Percentiles rank a stretch among this genome's conserved stretches.
Evolutionary conservation across 768 basidiomycete genomes (phyloP).

Genomic region (Coprinopsis marcescibilis): DNA sequence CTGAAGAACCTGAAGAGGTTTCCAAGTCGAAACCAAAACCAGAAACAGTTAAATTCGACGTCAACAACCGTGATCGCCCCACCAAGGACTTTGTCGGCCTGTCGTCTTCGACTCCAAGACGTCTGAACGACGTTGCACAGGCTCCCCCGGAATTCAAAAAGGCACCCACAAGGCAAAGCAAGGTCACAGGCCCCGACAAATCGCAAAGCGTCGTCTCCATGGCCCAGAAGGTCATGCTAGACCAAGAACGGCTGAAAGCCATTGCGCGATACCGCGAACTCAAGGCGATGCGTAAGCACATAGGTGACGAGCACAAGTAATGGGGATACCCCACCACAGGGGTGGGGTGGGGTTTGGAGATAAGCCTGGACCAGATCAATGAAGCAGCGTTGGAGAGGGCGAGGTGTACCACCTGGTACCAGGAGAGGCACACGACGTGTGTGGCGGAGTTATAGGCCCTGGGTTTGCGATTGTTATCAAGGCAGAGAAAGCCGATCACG

Average conservation of each 20-base stretch:
- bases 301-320: background rate
- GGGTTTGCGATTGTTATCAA: too few relatives aligned
- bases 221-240: slow-evolving; percentile 75
- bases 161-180: slow-evolving; percentile 41
- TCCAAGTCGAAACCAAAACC: slow-evolving; percentile 6
- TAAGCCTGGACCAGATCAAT: background rate
- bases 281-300: slow-evolving; percentile 42
- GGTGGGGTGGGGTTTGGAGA: background rate
- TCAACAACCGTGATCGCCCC: slow-evolving; percentile 14
- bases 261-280: slow-evolving; percentile 64
- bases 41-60: slow-evolving; percentile 15
- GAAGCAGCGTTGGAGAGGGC: too few relatives aligned
- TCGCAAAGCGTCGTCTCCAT: slow-evolving; percentile 55
- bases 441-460: too few relatives aligned
- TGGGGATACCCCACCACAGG: background rate
- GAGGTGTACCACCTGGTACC: too few relatives aligned
- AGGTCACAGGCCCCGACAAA: slow-evolving; percentile 19
- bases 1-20: background rate
- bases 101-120: slow-evolving; percentile 52
- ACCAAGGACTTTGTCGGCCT: slow-evolving; percentile 45
- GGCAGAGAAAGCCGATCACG: too few relatives aligned
- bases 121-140: slow-evolving; percentile 66
- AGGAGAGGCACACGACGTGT: too few relatives aligned
- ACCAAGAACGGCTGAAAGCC: slow-evolving; percentile 64
- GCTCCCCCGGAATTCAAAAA: slow-evolving; percentile 61